These are phyloP conservation scores for Xerocomus potaroensis DNA, from an alignment of 768 basidiomycete species.

Conservation along the genomic window DNA sequence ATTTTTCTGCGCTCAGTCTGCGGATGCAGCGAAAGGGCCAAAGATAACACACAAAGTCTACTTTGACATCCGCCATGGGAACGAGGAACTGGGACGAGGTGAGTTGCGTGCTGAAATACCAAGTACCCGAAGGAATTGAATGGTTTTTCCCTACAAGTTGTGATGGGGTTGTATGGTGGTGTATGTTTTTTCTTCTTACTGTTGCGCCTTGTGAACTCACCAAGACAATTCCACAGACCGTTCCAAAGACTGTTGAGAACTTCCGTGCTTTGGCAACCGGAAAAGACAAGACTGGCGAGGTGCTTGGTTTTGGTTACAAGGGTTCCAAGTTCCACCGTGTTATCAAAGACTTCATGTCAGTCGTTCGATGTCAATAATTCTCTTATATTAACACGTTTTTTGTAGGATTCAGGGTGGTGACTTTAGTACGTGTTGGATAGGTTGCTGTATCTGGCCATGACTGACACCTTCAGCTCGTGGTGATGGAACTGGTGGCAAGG, in stretches of 20 bases:
- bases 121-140: conserved; percentile 2
- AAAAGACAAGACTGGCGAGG: conserved; percentile 56
- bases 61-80: conserved; percentile 94
- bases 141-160: conserved; percentile 42
- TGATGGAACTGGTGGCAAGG: conserved; percentile 91
- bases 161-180: conserved; percentile 87
- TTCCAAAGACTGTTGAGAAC: conserved; percentile 96
- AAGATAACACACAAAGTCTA: conserved; percentile 90
- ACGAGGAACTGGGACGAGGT: conserved; percentile 80
- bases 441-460: conserved; percentile 15
- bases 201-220: background rate
- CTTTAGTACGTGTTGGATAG: conserved; percentile 65
- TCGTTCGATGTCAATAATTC: background rate
- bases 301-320: conserved; percentile 87
- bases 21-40: conserved; percentile 81
- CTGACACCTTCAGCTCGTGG: conserved; percentile 54
- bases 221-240: conserved; percentile 50
- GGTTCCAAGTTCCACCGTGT: conserved; percentile 96
- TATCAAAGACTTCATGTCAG: conserved; percentile 89
- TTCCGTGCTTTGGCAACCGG: conserved; percentile 92
- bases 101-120: conserved; percentile 20
- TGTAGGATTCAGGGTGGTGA: conserved; percentile 95
- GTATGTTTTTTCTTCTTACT: conserved; percentile 38
- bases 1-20: conserved; percentile 67
- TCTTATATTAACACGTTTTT: background rate